phyloP scores from a whole-genome alignment of 2,329 filamentous ascomycete species.

The Botryotinia convoluta region DNA sequence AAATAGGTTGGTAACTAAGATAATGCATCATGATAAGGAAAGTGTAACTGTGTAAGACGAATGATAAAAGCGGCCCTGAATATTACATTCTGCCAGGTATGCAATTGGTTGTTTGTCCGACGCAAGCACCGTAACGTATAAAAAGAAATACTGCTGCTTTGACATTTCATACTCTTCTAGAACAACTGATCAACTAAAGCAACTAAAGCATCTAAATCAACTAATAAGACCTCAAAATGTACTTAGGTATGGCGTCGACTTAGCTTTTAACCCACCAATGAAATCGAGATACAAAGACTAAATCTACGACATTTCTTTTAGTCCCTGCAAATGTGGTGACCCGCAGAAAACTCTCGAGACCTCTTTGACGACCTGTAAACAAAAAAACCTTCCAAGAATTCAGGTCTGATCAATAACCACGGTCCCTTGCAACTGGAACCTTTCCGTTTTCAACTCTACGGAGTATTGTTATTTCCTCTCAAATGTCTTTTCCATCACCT shows the following conservation, averaged over 20 bases:
- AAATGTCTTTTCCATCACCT: constrained; percentile 10
- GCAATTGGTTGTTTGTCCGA: not conserved
- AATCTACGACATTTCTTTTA: not conserved
- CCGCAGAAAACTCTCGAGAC: not conserved
- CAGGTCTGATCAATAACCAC: not conserved
- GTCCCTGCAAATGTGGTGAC: not conserved
- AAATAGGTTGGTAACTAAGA: not conserved
- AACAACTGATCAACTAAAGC: not conserved
- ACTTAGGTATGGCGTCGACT: not conserved
- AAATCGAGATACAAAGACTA: not conserved
- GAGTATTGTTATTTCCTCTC: not conserved
- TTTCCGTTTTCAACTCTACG: not conserved
- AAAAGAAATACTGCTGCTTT: not conserved
- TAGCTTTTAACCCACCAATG: not conserved
- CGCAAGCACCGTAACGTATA: too few relatives aligned
- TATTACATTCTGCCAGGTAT: not conserved
- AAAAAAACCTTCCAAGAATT: not conserved
- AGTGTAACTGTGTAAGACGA: not conserved
- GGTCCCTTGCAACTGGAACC: not conserved
- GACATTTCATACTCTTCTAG: not conserved
- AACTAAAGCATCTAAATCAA: not conserved
- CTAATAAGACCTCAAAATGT: not conserved
- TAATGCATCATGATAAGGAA: not conserved
- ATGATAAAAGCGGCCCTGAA: not conserved
- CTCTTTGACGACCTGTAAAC: not conserved